Conservation (phyloP, 192 early-diverging fungal species). For the Phycomyces nitens region DNA sequence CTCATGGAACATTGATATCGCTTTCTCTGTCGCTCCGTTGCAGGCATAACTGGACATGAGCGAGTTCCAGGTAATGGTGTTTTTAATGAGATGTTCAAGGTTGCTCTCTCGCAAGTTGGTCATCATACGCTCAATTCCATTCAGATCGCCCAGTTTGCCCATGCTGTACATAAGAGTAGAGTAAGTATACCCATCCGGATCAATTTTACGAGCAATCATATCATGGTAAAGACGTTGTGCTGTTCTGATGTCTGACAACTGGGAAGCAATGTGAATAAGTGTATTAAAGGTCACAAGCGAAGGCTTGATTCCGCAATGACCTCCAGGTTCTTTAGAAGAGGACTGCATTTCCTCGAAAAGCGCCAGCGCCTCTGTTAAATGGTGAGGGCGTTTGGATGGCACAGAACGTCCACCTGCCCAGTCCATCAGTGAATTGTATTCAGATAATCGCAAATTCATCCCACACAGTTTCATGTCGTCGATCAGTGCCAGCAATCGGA, state of each 20-base stretch:
- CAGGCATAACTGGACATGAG: slow-evolving; percentile 25
- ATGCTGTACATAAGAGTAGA: slow-evolving; percentile 25
- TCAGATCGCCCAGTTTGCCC: slow-evolving; percentile 20
- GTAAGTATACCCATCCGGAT: slow-evolving; percentile 29
- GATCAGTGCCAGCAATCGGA: slow-evolving; percentile 23
- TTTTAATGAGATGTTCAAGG: slow-evolving; percentile 1
- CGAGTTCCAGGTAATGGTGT: slow-evolving; percentile 32
- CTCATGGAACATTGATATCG: slow-evolving; percentile 23
- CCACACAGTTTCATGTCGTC: slow-evolving; percentile 29
- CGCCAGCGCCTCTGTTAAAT: slow-evolving; percentile 29
- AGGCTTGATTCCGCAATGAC: slow-evolving; percentile 14
- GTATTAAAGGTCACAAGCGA: slow-evolving; percentile 31
- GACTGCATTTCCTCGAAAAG: slow-evolving; percentile 30
- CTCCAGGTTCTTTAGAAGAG: not conserved
- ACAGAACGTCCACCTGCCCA: slow-evolving; percentile 34
- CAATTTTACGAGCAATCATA: slow-evolving; percentile 25
- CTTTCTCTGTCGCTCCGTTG: slow-evolving; percentile 24
- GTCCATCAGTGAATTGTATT: slow-evolving; percentile 33
- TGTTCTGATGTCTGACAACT: slow-evolving; percentile 24
- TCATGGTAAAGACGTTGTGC: slow-evolving; percentile 36
- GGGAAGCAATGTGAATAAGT: slow-evolving; percentile 27
- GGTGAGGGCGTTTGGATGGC: slow-evolving; percentile 14
- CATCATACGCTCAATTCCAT: slow-evolving; percentile 29
- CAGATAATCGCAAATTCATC: slow-evolving; percentile 13
- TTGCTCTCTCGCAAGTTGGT: slow-evolving; percentile 5